Evolutionary conservation across 495 filamentous ascomycete species (phyloP), one percentile per base, ranked within the genome.

Genomic region (Thermochaetoides thermophila): DNA sequence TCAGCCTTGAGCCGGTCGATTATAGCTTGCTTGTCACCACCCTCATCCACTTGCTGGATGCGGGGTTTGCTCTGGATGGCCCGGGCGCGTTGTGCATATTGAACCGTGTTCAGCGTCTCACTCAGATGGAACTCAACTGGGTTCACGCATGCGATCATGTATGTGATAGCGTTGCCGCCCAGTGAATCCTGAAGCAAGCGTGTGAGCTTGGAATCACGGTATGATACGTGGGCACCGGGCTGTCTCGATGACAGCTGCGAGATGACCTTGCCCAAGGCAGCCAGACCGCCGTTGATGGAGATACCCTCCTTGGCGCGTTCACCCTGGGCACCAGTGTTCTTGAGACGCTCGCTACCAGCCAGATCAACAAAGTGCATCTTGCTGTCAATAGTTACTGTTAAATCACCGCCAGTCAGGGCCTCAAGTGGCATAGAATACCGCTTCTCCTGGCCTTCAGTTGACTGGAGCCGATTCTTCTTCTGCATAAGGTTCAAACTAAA

Each of bases 331-430:
- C 82, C 81, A 3, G 89, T 96, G 48, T 96, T 96, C 64, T 99
- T 99, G 52, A 99, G 57, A 43, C 89, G 72, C 59, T 99, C 89
- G 51, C 91, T 96, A 40, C 89, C 89, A 31, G 89, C 89, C 50
- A 99, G 62, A 77, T 99, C 89, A 29, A 99, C 89, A 44, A 99
- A 99, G 50, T 99, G 86, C 38, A 99, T 70, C 53, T 99, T 99
- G 72, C 91, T 96, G 52, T 96, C 91, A 13, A 92, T 76, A 5
- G 81, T 95, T 10, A 99, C 66, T 54, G 61, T 67, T 35, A 73
- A 73, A 16, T 73, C 74, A 19, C 56, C 59, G 16, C 71, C 73
- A 11, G 73, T 72, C 63, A 85, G 69, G 17, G 76, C 73, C 48
- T 96, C 89, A 13, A 89, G 53, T 0, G 89, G 89, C 44, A 91